A percentile compares a stretch with the other conserved stretches of the same genome.
phyloP scores from a whole-genome alignment of 352 stramenopile species.

The Globisporangium solare region DNA sequence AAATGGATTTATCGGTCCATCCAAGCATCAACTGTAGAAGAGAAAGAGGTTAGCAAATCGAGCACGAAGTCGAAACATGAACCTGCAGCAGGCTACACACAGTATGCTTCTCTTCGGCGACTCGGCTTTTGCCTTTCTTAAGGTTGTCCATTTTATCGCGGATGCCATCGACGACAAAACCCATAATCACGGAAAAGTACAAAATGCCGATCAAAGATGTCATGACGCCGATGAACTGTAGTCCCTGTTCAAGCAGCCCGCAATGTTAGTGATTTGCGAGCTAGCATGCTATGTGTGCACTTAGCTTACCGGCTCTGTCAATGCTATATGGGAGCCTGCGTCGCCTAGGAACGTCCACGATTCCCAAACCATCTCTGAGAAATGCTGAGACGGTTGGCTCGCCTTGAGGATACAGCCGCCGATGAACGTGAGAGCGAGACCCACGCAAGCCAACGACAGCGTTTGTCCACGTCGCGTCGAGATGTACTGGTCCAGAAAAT shows the following conservation, averaged over 20 bases:
- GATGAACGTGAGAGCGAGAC: slow-evolving; percentile 36
- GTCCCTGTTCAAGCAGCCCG: slow-evolving; percentile 18
- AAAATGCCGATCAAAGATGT: slow-evolving; percentile 70
- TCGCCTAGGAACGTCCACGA: slow-evolving; percentile 65
- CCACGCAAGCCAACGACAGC: slow-evolving; percentile 33
- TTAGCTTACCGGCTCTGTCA: slow-evolving; percentile 24
- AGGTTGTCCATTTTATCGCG: slow-evolving; percentile 84
- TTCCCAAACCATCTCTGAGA: slow-evolving; percentile 51
- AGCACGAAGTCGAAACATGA: not conserved
- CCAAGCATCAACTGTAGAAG: slow-evolving; percentile 64
- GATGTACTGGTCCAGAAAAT: slow-evolving; percentile 62
- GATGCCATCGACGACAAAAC: slow-evolving; percentile 86
- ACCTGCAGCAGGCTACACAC: slow-evolving; percentile 20
- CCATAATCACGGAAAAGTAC: slow-evolving; percentile 89
- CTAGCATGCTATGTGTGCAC: not conserved
- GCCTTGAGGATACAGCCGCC: slow-evolving; percentile 38
- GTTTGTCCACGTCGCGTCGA: slow-evolving; percentile 56
- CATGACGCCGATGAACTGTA: slow-evolving; percentile 51
- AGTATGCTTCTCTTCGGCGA: slow-evolving; percentile 80
- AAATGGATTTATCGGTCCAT: slow-evolving; percentile 86
- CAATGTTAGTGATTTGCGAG: not conserved
- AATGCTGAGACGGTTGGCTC: slow-evolving; percentile 21
- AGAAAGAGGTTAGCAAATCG: not conserved
- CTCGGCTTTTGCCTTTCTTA: slow-evolving; percentile 82
- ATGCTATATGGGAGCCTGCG: slow-evolving; percentile 33